These are phyloP conservation scores for Clarkia xantiana DNA, from an alignment of 345 rosid genomes.

Conservation along the genomic window DNA sequence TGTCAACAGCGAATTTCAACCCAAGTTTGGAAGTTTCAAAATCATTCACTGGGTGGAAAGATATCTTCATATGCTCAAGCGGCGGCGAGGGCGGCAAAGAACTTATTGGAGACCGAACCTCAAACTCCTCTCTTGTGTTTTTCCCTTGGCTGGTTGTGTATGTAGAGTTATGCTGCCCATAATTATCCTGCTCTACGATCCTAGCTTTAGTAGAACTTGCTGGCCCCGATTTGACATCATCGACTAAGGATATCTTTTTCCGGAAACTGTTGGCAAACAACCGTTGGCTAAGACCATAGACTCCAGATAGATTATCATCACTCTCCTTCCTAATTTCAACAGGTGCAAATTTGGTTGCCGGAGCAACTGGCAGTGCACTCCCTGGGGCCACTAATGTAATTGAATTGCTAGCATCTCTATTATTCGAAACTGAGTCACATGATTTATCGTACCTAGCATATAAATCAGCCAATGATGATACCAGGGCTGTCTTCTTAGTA, in stretches of 20 bases:
- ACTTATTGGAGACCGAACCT: conserved; percentile 22
- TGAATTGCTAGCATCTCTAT: conserved; percentile 11
- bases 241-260: conserved; percentile 29
- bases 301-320: conserved; percentile 28
- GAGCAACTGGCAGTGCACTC: conserved; percentile 15
- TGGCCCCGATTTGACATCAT: conserved; percentile 26
- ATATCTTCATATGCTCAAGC: conserved; percentile 77
- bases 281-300: conserved; percentile 54
- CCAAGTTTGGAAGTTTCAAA: conserved; percentile 50
- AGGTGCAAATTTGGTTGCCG: conserved; percentile 14
- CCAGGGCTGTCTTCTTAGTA: conserved; percentile 7
- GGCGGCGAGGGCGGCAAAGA: conserved; percentile 72
- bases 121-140: conserved; percentile 22
- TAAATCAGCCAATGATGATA: conserved; percentile 5
- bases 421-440: conserved; percentile 10
- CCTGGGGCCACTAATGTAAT: conserved; percentile 15
- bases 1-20: conserved; percentile 53
- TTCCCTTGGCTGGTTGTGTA: conserved; percentile 13
- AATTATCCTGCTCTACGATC: conserved; percentile 16
- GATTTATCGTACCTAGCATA: background rate
- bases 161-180: conserved; percentile 14
- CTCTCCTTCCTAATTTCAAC: conserved; percentile 19
- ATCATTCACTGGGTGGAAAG: conserved; percentile 58
- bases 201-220: conserved; percentile 18
- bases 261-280: conserved; percentile 45